Conservation (phyloP, 1,284 basidiomycete genomes). For the Trichosporon asahii region DNA sequence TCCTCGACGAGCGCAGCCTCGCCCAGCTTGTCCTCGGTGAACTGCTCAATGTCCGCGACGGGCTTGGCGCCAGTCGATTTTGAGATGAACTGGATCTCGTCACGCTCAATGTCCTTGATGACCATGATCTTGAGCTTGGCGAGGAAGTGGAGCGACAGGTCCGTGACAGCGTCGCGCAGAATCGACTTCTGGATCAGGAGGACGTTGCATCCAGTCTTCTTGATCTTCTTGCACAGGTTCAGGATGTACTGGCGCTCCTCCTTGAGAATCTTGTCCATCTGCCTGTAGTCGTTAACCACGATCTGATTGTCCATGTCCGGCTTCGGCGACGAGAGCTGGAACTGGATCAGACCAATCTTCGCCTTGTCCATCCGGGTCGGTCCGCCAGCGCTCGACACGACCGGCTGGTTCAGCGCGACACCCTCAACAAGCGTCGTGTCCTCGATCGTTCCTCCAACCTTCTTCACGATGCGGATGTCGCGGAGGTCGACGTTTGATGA, state of each 20-base stretch:
- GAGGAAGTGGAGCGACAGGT: slow-evolving; percentile 96
- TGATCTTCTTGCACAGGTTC: slow-evolving; percentile 99
- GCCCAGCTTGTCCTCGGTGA: slow-evolving; percentile 98
- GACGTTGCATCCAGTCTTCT: slow-evolving; percentile 98
- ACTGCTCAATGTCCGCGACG: slow-evolving; percentile 94
- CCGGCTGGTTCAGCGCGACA: slow-evolving; percentile 93
- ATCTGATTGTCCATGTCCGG: slow-evolving; percentile 99
- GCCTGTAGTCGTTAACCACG: slow-evolving; percentile 98
- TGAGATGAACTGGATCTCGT: slow-evolving; percentile 96
- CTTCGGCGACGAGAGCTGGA: slow-evolving; percentile 96
- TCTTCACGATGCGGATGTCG: slow-evolving; percentile 95
- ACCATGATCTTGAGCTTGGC: slow-evolving; percentile 96
- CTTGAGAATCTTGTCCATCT: slow-evolving; percentile 99
- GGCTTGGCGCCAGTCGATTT: slow-evolving; percentile 95
- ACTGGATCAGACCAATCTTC: slow-evolving; percentile 97
- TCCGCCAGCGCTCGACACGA: slow-evolving; percentile 83
- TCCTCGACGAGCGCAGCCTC: slow-evolving; percentile 93
- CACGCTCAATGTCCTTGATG: slow-evolving; percentile 96
- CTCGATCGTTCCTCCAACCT: slow-evolving; percentile 98
- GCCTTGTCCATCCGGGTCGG: slow-evolving; percentile 96
- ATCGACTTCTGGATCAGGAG: slow-evolving; percentile 99
- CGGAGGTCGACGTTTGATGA: slow-evolving; percentile 93
- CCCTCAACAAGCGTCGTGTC: slow-evolving; percentile 97
- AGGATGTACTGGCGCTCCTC: slow-evolving; percentile 97
- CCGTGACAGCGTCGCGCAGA: slow-evolving; percentile 95